Percentiles rank a stretch among this genome's conserved stretches.
phyloP scores from a whole-genome alignment of 805 yeast species.

The Candida stauntonica region DNA sequence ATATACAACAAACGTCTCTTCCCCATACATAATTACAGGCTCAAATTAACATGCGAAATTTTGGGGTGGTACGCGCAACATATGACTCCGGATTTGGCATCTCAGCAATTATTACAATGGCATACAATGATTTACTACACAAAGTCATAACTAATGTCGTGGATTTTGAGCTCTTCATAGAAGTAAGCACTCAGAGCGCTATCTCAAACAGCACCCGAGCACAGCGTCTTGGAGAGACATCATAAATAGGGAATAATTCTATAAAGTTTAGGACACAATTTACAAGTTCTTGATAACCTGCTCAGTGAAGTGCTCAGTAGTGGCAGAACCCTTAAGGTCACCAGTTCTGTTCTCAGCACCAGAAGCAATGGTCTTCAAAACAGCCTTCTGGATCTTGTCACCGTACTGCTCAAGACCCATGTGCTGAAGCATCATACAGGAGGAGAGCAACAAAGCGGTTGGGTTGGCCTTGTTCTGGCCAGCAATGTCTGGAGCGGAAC shows the following conservation, averaged over 20 bases:
- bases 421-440: constrained; percentile 99
- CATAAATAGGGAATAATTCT: no score
- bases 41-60: background rate
- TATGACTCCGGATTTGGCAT: constrained; percentile 1
- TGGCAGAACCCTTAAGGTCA: constrained; percentile 89
- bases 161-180: constrained; percentile 1
- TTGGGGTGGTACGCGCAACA: constrained; percentile 4
- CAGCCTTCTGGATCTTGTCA: constrained; percentile 83
- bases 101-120: no score
- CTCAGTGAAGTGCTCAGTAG: constrained; percentile 86
- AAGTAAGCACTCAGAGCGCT: no score
- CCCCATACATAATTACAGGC: background rate
- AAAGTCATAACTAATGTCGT: constrained; percentile 7
- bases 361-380: constrained; percentile 81
- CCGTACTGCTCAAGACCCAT: constrained; percentile 86
- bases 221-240: no score
- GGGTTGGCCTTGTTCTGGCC: constrained; percentile 99
- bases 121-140: background rate
- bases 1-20: background rate
- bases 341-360: constrained; percentile 95
- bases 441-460: constrained; percentile 91
- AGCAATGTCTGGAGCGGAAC: constrained; percentile 99
- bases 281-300: constrained; percentile 65
- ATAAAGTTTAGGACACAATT: background rate
- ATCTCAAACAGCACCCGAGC: no score